Conservation (phyloP, 1,284 basidiomycete species). For the Ceratobasidium sp. region DNA sequence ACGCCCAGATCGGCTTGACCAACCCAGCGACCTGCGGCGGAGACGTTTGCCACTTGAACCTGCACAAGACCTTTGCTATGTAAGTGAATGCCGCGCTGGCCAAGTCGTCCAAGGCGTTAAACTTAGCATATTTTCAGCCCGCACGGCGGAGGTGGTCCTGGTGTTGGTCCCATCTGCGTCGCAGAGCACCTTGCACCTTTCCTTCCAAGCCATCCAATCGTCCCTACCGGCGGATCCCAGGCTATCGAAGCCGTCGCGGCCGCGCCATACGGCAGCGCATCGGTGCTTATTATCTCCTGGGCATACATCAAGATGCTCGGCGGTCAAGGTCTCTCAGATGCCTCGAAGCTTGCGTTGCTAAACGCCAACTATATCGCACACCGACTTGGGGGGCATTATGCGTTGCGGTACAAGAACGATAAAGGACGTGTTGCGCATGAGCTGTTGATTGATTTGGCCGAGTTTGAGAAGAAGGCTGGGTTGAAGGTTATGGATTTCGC, state of each 20-base stretch:
- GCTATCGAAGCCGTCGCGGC: conserved; percentile 91
- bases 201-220: conserved; percentile 90
- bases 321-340: conserved; percentile 85
- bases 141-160: conserved; percentile 97
- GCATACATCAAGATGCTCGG: conserved; percentile 99
- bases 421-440: conserved; percentile 96
- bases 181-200: conserved; percentile 94
- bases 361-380: conserved; percentile 98
- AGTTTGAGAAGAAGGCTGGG: conserved; percentile 90
- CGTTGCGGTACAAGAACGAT: conserved; percentile 88
- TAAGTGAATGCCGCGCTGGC: conserved; percentile 56
- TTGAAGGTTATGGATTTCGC: conserved; percentile 96
- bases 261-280: conserved; percentile 94
- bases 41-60: conserved; percentile 97
- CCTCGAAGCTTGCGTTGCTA: conserved; percentile 88
- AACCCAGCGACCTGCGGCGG: conserved; percentile 96
- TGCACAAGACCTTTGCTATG: conserved; percentile 98
- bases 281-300: conserved; percentile 97
- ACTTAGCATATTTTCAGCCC: conserved; percentile 68
- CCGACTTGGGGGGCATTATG: conserved; percentile 88
- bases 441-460: conserved; percentile 92
- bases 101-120: conserved; percentile 23
- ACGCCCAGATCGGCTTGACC: conserved; percentile 95
- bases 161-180: conserved; percentile 94
- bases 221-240: conserved; percentile 75